Evolutionary conservation across 1,139 yeast species (phyloP), one percentile per base, ranked within the genome.

Genomic region (Williopsis jadinii): DNA sequence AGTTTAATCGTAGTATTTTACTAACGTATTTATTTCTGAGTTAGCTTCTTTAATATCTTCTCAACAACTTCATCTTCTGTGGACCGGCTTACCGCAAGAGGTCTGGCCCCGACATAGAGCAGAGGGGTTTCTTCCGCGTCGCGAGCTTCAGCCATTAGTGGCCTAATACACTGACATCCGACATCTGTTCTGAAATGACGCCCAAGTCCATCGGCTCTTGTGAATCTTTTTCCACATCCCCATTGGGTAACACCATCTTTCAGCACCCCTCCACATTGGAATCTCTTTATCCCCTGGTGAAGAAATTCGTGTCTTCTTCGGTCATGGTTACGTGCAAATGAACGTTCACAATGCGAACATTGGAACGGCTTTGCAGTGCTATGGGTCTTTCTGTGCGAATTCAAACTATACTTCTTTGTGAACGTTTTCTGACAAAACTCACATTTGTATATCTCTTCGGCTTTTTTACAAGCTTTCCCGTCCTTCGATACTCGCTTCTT

Each of bases 191-290:
- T 62, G 50, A 75, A 75, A 53, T 76, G 82, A 47, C 81, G 65
- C 8, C 76, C 69, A 40, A 76, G 63, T 1, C 81, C 82, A 53
- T 76, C 82, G 28, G 75, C 69, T 34, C 81, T 57, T 8, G 80
- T 80, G 59, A 76, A 76, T 46, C 66, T 67, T 59, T 73, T 73
- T 28, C 78, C 77, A 57, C 81, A 76, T 1, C 82, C 82, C 82
- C 81, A 76, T 37, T 46, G 49, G 1, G 78, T 72, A 13, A 53
- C 57, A 0, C 78, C 78, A 50, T 75, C 77, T 43, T 66, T 68
- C 46, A 76, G 58, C 35, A 60, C 60, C 5, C 81, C 81, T 49
- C 73, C 76, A 56, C 82, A 76, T 48, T 67, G 67, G 58, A 74
- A 75, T 51, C 71, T 75, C 62, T 73, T 73, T 38, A 67, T 70